phyloP scores from a whole-genome alignment of 768 basidiomycete genomes.

The Boletus rubescentipes region DNA sequence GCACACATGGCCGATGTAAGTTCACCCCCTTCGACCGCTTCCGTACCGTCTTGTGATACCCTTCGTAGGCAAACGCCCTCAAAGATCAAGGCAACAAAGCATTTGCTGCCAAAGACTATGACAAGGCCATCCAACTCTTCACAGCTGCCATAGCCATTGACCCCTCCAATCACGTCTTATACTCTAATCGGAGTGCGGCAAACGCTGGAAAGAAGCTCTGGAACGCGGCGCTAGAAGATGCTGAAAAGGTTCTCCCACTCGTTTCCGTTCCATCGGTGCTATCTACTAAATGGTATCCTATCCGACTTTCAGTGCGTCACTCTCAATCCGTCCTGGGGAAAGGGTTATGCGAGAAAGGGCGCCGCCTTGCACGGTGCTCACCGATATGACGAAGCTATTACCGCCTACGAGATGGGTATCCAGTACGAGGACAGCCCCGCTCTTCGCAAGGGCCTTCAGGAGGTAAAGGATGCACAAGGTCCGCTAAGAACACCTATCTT shows the following conservation, averaged over 20 bases:
- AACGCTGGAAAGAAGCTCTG: conserved; percentile 84
- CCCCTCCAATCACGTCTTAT: conserved; percentile 82
- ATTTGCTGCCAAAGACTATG: conserved; percentile 90
- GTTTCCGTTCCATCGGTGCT: neutral
- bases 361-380: conserved; percentile 86
- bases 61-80: conserved; percentile 51
- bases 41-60: conserved; percentile 20
- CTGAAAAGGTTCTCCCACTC: conserved; percentile 68
- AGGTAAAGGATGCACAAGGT: conserved; percentile 87
- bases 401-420: conserved; percentile 79
- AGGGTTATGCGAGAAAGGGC: conserved; percentile 90
- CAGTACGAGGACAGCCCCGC: conserved; percentile 80
- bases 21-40: neutral
- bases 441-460: conserved; percentile 82
- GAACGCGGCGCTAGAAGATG: conserved; percentile 76
- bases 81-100: conserved; percentile 97
- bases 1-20: conserved; percentile 37
- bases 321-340: conserved; percentile 79
- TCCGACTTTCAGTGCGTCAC: conserved; percentile 60
- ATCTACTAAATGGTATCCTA: conserved; percentile 1
- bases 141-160: conserved; percentile 82
- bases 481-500: conserved; percentile 9
- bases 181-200: conserved; percentile 90
- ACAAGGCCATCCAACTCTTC: conserved; percentile 82
- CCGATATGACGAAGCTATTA: conserved; percentile 79